Evolutionary conservation across 495 filamentous ascomycete species (phyloP), one percentile per base, ranked within the genome.

Genomic region (Tuber aestivum): DNA sequence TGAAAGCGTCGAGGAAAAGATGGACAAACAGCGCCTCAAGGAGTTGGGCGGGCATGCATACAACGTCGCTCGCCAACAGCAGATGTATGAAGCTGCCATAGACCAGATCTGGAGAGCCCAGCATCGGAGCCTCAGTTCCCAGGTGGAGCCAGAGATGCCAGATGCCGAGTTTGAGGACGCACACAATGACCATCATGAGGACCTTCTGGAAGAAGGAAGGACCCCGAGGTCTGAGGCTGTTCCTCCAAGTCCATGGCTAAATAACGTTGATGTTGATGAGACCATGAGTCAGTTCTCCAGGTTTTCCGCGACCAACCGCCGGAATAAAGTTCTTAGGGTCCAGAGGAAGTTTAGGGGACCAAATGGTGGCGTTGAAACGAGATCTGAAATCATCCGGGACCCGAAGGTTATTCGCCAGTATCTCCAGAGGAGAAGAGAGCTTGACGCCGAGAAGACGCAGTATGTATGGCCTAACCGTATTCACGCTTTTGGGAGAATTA

Each of bases 11-110:
- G 88, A 92, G 56, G 93, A 96, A 70, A 96, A 93, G 75, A 89
- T 97, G 56, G 92, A 93, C 73, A 90, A 90, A n/a, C 88, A 92
- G 77, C 89, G 92, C 78, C 87, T 91, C 74, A 96, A 97, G 81
- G 94, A 95, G 40, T 92, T 94, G 76, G 93, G 94, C 45, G 95
- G 95, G 3, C 95, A 99, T 83, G 92, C 90, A 82, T 99, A 99
- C 86, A 99, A 99, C 79, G 95, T 99, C 74, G 93, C 93, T 75
- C 88, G 90, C 73, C 95, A 99, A 84, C 92, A 97, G 82, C 89
- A 88, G 71, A 89, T 91, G 61, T 99, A 99, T 84, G 94, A 96
- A 77, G 89, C 92, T 12, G 91, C 92, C 18, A 97, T 98, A 74
- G 89, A 89, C 35, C 88, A 90, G 27, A 97, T 98, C 75, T 99